Percentiles rank a stretch among this genome's conserved stretches.
Evolutionary conservation across 306 rosid genomes (phyloP).

Genomic region (Fragaria ananassa): DNA sequence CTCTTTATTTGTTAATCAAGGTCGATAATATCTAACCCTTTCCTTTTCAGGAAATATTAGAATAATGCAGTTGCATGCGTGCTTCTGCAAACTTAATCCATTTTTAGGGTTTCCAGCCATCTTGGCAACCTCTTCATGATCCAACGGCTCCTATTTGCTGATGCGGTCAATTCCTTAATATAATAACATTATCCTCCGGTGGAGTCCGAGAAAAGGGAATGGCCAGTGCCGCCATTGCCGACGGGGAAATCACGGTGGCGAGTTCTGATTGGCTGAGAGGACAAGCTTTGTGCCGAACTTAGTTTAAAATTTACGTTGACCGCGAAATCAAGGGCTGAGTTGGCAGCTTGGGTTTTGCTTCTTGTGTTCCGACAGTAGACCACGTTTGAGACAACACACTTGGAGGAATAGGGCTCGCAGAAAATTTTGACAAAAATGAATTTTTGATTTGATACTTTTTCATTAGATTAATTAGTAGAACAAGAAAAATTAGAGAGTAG

Average conservation of each 20-base stretch:
- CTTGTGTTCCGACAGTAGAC: constrained; percentile 43
- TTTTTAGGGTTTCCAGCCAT: constrained; percentile 30
- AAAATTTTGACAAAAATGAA: neutral
- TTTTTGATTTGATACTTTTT: neutral
- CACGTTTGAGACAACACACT: constrained; percentile 21
- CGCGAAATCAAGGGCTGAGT: constrained; percentile 1
- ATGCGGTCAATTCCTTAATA: neutral
- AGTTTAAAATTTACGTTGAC: constrained; percentile 6
- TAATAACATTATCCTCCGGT: constrained; percentile 14
- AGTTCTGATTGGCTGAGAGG: constrained; percentile 6
- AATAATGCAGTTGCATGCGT: constrained; percentile 19
- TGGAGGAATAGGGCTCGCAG: constrained; percentile 1
- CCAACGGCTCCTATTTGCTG: constrained; percentile 23
- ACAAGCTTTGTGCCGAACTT: constrained; percentile 22
- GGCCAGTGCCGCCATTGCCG: constrained; percentile 29
- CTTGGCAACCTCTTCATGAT: constrained; percentile 28
- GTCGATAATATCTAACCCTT: constrained; percentile 17
- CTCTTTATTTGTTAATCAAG: constrained; percentile 6
- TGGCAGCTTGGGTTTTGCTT: constrained; percentile 42
- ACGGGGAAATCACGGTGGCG: constrained; percentile 20
- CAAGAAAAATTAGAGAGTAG: neutral
- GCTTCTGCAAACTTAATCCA: neutral
- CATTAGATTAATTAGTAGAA: neutral
- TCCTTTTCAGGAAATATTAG: constrained; percentile 18
- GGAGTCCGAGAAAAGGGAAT: constrained; percentile 1